Base-by-base conservation (phyloP, 2,329 filamentous ascomycete species). In the Didymella segeticola region DNA sequence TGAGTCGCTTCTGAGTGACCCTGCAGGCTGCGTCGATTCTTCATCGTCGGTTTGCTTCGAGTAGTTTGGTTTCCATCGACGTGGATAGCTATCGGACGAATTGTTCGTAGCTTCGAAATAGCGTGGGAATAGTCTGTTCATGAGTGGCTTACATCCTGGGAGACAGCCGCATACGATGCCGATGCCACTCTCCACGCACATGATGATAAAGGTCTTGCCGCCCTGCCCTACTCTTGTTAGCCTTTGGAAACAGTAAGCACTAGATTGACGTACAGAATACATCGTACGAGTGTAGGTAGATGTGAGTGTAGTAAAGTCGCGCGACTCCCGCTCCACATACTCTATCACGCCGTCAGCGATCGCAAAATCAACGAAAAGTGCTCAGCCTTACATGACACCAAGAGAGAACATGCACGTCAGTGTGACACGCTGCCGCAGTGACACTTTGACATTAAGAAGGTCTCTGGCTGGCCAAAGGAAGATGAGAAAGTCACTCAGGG, bases 121-220 rank as follows among this genome's bases (percentile, higher is more conserved):
- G 22, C 49, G 58, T 1, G 71, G 70, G 31, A 67, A 64, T 15
- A 69, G 23, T 11, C 43, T 46, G 37, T 64, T 63, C 50, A 73
- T 53, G 8, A 73, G 57, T 3, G 71, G 71, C 47, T 72, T 73
- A 57, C 64, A 68, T 27, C 65, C 65, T 1, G 69, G 69, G 4
- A 73, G 62, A 30, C 67, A 73, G 26, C 69, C 70, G 36, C 68
- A 72, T 8, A 62, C 60, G 7, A 73, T 68, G n/a, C 67, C 71
- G 3, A 69, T 23, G 31, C 64, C 60, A 30, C 58, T 58, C 47
- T 73, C 71, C 20, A 70, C 57, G 2, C 62, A 64, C 45, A 67
- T 61, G 38, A 71, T 63, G 37, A 66, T 59, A 46, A 65, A 71
- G 17, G 64, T 57, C 9, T 58, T 57, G 8, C 61, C 62, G n/a